phyloP scores from a whole-genome alignment of 305 asterid species.

The Fraxinus paxiana region DNA sequence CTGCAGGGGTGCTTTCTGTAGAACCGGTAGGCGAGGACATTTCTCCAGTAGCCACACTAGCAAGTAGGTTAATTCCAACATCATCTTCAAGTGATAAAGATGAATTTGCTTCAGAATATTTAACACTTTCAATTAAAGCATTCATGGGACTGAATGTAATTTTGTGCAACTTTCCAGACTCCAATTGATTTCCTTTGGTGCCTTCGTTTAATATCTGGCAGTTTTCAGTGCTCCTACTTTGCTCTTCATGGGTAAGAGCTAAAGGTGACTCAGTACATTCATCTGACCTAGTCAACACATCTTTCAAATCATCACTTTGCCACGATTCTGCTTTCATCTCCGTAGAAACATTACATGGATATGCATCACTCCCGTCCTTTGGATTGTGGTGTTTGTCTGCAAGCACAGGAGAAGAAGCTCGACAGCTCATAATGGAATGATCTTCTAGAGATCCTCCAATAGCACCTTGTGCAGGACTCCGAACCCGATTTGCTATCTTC shows the following conservation, averaged over 20 bases:
- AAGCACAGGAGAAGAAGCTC: slow-evolving; percentile 48
- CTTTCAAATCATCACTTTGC: slow-evolving; percentile 42
- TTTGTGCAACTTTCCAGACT: slow-evolving; percentile 36
- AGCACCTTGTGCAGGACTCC: slow-evolving; percentile 54
- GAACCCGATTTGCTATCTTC: slow-evolving; percentile 50
- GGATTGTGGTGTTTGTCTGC: slow-evolving; percentile 35
- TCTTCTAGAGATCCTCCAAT: slow-evolving; percentile 53
- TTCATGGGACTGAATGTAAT: slow-evolving; percentile 60
- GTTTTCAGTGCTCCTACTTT: slow-evolving; percentile 39
- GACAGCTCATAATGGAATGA: slow-evolving; percentile 40
- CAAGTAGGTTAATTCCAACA: slow-evolving; percentile 66
- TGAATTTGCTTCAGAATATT: slow-evolving; percentile 48
- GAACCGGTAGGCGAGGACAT: slow-evolving; percentile 51
- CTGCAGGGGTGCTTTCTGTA: slow-evolving; percentile 37
- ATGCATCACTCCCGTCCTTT: slow-evolving; percentile 39
- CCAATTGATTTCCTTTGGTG: slow-evolving; percentile 27
- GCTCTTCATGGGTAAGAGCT: slow-evolving; percentile 40
- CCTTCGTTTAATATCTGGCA: slow-evolving; percentile 28
- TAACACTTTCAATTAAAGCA: slow-evolving; percentile 61
- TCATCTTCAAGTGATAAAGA: slow-evolving; percentile 59
- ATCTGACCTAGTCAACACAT: slow-evolving; percentile 35
- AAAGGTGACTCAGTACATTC: slow-evolving; percentile 41
- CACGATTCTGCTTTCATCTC: slow-evolving; percentile 36
- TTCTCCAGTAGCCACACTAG: slow-evolving; percentile 73
- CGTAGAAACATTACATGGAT: slow-evolving; percentile 26